These are phyloP conservation scores for Cenchrus purpureus DNA, from an alignment of 176 grass and related monocot species.

Conservation along the genomic window DNA sequence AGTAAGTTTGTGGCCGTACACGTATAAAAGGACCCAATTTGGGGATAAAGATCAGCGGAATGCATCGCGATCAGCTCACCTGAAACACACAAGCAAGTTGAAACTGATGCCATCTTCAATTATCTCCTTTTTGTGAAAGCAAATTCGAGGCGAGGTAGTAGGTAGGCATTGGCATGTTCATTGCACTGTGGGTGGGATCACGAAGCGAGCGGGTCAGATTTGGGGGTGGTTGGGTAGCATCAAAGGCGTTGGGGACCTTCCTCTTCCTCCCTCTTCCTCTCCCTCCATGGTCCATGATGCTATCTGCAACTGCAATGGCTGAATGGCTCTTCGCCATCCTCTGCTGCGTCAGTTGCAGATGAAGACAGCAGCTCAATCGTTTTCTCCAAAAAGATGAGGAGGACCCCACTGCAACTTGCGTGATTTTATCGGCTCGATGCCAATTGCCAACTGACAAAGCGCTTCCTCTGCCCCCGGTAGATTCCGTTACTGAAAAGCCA, in stretches of 20 bases:
- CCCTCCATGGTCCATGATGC: conserved; percentile 11
- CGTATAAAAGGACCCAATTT: not conserved
- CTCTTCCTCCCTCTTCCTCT: not conserved
- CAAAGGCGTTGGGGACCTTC: conserved; percentile 4
- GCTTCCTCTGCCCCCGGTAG: not conserved
- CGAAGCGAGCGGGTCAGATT: not conserved
- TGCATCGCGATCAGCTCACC: not conserved
- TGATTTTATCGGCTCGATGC: conserved; percentile 37
- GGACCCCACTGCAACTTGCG: conserved; percentile 41
- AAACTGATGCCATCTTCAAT: not conserved
- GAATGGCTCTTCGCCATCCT: not conserved
- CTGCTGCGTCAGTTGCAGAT: conserved; percentile 34
- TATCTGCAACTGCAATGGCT: not conserved
- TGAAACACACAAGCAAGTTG: not conserved
- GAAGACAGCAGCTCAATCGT: conserved; percentile 49
- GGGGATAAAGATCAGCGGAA: not conserved
- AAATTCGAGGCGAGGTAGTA: not conserved
- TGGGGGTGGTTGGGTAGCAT: not conserved
- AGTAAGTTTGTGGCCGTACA: not conserved
- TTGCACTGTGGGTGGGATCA: conserved; percentile 11
- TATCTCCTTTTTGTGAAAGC: not conserved
- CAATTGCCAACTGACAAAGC: conserved; percentile 37
- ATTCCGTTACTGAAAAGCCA: conserved; percentile 8
- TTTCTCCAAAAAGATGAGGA: conserved; percentile 53
- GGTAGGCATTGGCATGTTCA: not conserved